phyloP scores from a whole-genome alignment of 2,329 filamentous ascomycete species.

The Fusarium sterilihyphosum region DNA sequence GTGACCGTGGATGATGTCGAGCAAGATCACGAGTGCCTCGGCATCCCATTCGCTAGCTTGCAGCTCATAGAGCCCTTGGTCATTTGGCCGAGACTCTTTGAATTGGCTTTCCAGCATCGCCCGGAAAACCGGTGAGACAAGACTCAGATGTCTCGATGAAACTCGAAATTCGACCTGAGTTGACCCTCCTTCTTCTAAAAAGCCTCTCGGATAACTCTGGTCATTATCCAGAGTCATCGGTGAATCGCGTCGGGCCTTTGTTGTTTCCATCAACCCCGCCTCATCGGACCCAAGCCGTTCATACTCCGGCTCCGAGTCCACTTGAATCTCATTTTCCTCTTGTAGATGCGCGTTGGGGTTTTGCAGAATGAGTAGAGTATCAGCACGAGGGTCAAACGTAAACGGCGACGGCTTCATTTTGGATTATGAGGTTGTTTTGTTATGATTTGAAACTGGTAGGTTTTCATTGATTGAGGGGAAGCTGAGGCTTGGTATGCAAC shows the following conservation, averaged over 20 bases:
- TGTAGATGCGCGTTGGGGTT: slow-evolving; percentile 4
- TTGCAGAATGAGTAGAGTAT: slow-evolving; percentile 12
- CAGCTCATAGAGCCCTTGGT: slow-evolving; percentile 12
- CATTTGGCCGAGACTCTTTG: slow-evolving; percentile 7
- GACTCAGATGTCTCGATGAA: slow-evolving; percentile 22
- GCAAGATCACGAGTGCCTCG: slow-evolving; percentile 42
- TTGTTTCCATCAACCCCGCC: slow-evolving; percentile 3
- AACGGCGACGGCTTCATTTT: slow-evolving; percentile 20
- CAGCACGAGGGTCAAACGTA: slow-evolving; percentile 18
- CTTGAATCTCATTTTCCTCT: neutral
- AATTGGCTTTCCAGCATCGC: slow-evolving; percentile 22
- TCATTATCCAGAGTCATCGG: slow-evolving; percentile 21
- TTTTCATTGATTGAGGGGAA: slow-evolving; percentile 22
- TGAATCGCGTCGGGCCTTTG: slow-evolving; percentile 9
- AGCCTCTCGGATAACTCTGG: slow-evolving; percentile 1
- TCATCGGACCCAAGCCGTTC: slow-evolving; percentile 3
- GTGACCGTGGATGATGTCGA: slow-evolving; percentile 45
- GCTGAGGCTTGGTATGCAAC: slow-evolving; percentile 12
- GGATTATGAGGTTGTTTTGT: neutral
- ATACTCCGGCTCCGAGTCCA: slow-evolving; percentile 22
- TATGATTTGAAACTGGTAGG: neutral
- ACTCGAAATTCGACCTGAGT: slow-evolving; percentile 16
- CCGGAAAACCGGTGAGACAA: slow-evolving; percentile 27
- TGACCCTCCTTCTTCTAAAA: neutral
- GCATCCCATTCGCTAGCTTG: slow-evolving; percentile 40